A percentile compares a stretch with the other conserved stretches of the same genome.
phyloP scores from a whole-genome alignment of 2,329 filamentous ascomycete genomes.

The Penicillium sp. region DNA sequence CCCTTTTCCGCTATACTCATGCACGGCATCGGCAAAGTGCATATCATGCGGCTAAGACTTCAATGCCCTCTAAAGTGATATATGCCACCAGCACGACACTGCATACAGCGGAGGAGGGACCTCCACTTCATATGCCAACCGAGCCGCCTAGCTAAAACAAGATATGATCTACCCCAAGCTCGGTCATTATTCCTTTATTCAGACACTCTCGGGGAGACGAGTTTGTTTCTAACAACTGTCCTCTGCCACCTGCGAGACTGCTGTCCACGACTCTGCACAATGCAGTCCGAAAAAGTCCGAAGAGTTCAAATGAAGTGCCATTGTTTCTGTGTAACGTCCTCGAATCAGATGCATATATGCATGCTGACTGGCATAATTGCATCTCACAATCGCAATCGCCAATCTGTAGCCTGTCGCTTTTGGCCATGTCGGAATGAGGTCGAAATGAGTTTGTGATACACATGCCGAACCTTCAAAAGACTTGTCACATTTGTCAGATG shows the following conservation, averaged over 20 bases:
- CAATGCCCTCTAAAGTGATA: background rate
- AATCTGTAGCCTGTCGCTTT: background rate
- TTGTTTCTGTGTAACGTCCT: background rate
- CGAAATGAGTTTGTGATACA: background rate
- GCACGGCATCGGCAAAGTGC: background rate
- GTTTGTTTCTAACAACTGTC: background rate
- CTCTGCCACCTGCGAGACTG: background rate
- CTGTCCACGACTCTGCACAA: background rate
- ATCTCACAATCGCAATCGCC: slow-evolving; percentile 1
- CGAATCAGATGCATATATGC: background rate
- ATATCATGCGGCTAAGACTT: background rate
- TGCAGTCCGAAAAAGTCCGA: background rate
- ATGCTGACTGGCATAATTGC: background rate
- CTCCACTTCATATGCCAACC: background rate
- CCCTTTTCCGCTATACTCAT: background rate
- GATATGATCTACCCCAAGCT: background rate
- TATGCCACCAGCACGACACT: background rate
- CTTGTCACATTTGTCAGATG: background rate
- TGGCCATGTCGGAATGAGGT: background rate
- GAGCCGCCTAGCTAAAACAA: background rate
- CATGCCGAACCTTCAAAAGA: background rate
- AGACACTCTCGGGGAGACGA: background rate
- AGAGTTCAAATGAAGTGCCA: background rate
- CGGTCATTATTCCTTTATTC: background rate
- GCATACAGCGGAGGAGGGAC: background rate